Evolutionary conservation across 2,329 filamentous ascomycete species (phyloP).

Genomic region (Cercospora sp.): DNA sequence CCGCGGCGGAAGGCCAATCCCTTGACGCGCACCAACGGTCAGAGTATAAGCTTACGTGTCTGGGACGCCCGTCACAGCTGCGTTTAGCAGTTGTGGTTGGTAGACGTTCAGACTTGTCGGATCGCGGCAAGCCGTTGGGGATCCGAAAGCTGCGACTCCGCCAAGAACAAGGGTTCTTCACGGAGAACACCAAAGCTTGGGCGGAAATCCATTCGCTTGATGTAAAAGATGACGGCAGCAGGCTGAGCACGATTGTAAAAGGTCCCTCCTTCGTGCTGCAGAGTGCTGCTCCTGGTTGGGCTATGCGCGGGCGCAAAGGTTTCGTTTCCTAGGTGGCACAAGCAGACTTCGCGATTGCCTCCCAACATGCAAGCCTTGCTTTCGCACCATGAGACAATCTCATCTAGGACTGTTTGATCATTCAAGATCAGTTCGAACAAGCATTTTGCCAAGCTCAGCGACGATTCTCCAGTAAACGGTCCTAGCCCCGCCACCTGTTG

Average conservation of each 20-base stretch:
- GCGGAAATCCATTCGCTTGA: neutral
- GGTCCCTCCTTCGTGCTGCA: neutral
- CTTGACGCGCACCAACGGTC: conserved; percentile 10
- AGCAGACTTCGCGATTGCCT: neutral
- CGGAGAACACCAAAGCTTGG: neutral
- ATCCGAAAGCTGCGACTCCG: conserved; percentile 3
- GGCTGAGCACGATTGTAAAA: neutral
- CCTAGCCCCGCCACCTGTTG: neutral
- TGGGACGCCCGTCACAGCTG: neutral
- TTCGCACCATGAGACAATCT: neutral
- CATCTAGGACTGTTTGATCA: neutral
- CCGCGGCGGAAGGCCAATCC: conserved; percentile 1
- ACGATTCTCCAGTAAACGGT: neutral
- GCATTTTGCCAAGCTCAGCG: neutral
- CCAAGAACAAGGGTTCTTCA: neutral
- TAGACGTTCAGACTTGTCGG: neutral
- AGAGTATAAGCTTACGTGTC: conserved; percentile 17
- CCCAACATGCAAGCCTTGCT: neutral
- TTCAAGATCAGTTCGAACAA: neutral
- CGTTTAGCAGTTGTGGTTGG: neutral
- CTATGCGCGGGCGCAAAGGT: neutral
- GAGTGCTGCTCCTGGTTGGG: neutral
- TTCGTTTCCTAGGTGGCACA: neutral
- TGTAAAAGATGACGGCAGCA: neutral
- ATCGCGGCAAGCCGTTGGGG: conserved; percentile 9